A percentile compares a stretch with the other conserved stretches of the same genome.
phyloP scores from a whole-genome alignment of 225 moss, liverwort and hornwort species.

The Pseudisothecium myosuroides region DNA sequence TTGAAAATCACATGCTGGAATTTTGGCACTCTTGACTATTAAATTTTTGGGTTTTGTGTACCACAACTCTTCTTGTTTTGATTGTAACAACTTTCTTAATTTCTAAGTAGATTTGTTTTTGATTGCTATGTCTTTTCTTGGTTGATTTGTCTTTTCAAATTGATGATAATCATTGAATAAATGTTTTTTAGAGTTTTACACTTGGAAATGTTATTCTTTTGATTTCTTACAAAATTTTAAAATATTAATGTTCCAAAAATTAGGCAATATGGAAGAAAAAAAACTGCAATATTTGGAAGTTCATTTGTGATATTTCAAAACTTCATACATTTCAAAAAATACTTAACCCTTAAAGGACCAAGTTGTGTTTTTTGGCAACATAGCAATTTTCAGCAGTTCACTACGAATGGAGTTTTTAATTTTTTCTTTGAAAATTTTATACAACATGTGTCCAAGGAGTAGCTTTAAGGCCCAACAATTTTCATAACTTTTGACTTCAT shows the following conservation, averaged over 20 bases:
- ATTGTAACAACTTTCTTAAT: not conserved
- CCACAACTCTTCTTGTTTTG: not conserved
- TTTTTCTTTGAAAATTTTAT: no score
- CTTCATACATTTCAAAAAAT: not conserved
- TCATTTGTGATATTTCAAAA: not conserved
- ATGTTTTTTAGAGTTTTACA: not conserved
- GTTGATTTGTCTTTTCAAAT: not conserved
- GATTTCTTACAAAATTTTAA: not conserved
- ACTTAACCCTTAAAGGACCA: no score
- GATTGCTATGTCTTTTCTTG: not conserved
- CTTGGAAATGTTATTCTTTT: not conserved
- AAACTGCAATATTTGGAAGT: rapidly evolving
- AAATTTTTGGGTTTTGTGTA: not conserved
- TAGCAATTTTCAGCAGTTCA: no score
- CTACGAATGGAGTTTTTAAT: no score
- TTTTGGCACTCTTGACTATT: not conserved
- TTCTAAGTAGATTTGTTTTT: not conserved
- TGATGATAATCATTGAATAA: not conserved
- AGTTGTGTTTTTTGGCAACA: no score
- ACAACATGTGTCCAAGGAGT: no score
- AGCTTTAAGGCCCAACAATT: no score
- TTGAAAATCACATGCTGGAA: not conserved
- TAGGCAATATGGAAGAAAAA: not conserved
- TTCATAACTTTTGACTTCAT: no score
- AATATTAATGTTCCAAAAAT: not conserved